Conservation (phyloP, 257 asterid species). For the Schizonepeta tenuifolia region DNA sequence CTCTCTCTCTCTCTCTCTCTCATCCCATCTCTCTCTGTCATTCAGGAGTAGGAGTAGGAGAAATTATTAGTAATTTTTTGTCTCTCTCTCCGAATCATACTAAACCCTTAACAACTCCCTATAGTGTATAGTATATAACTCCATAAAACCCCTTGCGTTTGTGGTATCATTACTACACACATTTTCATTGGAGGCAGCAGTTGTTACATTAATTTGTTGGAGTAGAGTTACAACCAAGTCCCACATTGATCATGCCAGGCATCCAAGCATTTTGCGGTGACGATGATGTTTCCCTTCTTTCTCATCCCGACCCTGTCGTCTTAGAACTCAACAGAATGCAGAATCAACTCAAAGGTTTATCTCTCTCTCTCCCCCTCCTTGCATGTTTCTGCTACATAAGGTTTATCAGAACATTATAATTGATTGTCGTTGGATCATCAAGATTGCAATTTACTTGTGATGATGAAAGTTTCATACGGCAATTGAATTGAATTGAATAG, state of each 20-base stretch:
- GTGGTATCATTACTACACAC: not conserved
- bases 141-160: constrained; percentile 40
- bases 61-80: constrained; percentile 22
- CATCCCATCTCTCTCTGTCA: constrained; percentile 28
- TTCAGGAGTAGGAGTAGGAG: constrained; percentile 11
- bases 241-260: constrained; percentile 42
- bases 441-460: constrained; percentile 20
- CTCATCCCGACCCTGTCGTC: constrained; percentile 69
- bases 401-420: not conserved
- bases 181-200: not conserved
- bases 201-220: constrained; percentile 20
- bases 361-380: not conserved
- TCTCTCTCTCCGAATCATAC: constrained; percentile 36
- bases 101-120: constrained; percentile 48
- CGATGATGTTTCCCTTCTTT: constrained; percentile 47
- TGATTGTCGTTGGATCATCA: constrained; percentile 1
- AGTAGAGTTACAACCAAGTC: not conserved
- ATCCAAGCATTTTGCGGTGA: constrained; percentile 47
- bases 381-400: not conserved
- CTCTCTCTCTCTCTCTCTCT: constrained; percentile 26
- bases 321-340: constrained; percentile 76
- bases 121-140: constrained; percentile 29
- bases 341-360: constrained; percentile 77
- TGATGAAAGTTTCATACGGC: not conserved
- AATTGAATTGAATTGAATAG: no score